Evolutionary conservation across 2,329 filamentous ascomycete species (phyloP).

Genomic region (Teratosphaeria zuluensis): DNA sequence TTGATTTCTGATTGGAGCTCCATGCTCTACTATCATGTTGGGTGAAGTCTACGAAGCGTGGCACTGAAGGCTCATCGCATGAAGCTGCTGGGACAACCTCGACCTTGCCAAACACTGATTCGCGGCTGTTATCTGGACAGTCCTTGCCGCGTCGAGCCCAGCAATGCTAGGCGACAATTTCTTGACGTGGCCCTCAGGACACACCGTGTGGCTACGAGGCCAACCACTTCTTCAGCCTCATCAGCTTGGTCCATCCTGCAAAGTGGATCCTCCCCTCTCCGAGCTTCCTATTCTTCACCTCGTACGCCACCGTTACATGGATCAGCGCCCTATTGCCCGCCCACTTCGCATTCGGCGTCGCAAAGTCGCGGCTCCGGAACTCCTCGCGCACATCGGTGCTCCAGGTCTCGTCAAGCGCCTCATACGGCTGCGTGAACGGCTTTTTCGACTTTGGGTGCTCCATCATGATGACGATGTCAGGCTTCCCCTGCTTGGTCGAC

Average conservation of each 20-base stretch:
- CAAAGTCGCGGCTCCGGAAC: neutral
- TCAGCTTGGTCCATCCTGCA: neutral
- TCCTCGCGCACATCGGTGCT: neutral
- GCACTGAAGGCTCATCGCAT: too few relatives aligned
- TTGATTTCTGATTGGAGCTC: neutral
- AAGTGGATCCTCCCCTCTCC: neutral
- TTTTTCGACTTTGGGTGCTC: neutral
- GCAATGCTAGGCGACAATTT: neutral
- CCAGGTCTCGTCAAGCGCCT: neutral
- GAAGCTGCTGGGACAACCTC: too few relatives aligned
- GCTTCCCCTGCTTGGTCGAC: neutral
- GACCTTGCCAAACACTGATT: too few relatives aligned
- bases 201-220: neutral
- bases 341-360: neutral
- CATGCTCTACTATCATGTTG: neutral
- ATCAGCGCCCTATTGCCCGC: neutral
- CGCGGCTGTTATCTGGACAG: too few relatives aligned
- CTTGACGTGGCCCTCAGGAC: neutral
- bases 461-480: neutral
- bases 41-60: neutral
- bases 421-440: neutral
- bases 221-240: neutral
- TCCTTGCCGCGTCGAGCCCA: too few relatives aligned
- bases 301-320: neutral
- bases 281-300: neutral